A percentile compares a stretch with the other conserved stretches of the same genome.
These are phyloP conservation scores for Phytophthora pistaciae DNA, from an alignment of 352 stramenopile species.

Conservation along the genomic window DNA sequence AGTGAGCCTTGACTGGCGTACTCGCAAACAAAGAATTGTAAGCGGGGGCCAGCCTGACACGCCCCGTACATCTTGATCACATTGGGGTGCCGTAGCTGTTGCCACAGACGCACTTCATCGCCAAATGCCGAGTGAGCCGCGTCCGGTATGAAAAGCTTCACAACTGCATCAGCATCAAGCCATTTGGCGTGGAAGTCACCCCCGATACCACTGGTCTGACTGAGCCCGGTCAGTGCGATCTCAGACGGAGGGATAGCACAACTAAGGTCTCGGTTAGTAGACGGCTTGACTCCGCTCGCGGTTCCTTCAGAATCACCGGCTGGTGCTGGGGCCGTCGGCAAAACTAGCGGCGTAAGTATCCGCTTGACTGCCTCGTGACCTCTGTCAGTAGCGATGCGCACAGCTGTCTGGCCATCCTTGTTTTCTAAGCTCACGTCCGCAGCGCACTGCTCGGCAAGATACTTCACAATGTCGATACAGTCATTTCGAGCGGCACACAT, in stretches of 20 bases:
- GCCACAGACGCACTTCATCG: constrained; percentile 21
- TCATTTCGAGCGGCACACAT: no score
- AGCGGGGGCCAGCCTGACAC: not conserved
- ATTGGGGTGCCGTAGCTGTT: constrained; percentile 2
- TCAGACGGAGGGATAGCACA: constrained; percentile 15
- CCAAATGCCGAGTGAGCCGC: not conserved
- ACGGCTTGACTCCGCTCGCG: not conserved
- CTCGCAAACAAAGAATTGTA: constrained; percentile 23
- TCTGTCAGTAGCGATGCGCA: no score
- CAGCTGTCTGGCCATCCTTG: no score
- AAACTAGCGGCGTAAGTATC: not conserved
- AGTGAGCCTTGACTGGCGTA: constrained; percentile 8
- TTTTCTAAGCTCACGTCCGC: no score
- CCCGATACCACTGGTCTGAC: not conserved
- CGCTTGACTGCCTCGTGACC: not conserved
- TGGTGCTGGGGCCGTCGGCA: not conserved
- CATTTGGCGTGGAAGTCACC: constrained; percentile 16
- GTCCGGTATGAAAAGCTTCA: constrained; percentile 19
- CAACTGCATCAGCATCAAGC: constrained; percentile 18
- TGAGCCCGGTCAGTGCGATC: not conserved
- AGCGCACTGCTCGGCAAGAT: no score
- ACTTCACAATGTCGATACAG: no score
- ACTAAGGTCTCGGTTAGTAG: not conserved
- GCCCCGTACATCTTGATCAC: constrained; percentile 6
- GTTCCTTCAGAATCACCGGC: not conserved